Evolutionary conservation across 768 basidiomycete species (phyloP), one percentile per base, ranked within the genome.

Genomic region (Agaricus subrufescens): DNA sequence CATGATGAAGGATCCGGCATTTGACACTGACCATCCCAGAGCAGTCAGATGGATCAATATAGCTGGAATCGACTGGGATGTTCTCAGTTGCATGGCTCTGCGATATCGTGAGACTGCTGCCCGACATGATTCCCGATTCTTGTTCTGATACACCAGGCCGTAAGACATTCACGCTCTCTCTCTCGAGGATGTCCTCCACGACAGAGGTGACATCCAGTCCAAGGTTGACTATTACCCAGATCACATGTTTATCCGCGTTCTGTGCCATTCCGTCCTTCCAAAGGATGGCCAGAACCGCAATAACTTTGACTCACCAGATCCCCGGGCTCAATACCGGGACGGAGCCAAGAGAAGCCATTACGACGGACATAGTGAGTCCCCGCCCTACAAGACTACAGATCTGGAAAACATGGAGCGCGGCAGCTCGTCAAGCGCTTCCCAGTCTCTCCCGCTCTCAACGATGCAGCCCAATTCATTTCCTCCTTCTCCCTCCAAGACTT

Each of bases 111-210:
- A 57, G 74, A 65, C 1, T 31, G 23, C 58, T 38, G 46, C 38
- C 34, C 11, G 5, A 34, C 7, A 34, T 27, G n/a, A 11, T 69
- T 25, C 65, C 64, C 27, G 34, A 27, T n/a, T 30, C 31, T 31
- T 2, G 11, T 29, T 27, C 30, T 47, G 26, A 47, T 30, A 39
- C 49, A 53, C 25, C 47, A 38, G 40, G 53, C 26, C 27, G 11
- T 25, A 51, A 86, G 84, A 85, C 58, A 67, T 88, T 26, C 85
- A 87, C 64, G 82, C 84, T 0, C 78, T 87, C 8, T 80, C 83
- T 0, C 67, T 89, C 29, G 84, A 88, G 65, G 86, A 87, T 60
- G 73, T 86, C 30, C 71, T 87, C 4, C 80, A 83, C 57, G 74
- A 76, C 51, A 78, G 77, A 19, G 74, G 75, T 4, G 75, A 83